These are phyloP conservation scores for Tricharina praecox DNA, from an alignment of 495 filamentous ascomycete genomes.

Conservation along the genomic window DNA sequence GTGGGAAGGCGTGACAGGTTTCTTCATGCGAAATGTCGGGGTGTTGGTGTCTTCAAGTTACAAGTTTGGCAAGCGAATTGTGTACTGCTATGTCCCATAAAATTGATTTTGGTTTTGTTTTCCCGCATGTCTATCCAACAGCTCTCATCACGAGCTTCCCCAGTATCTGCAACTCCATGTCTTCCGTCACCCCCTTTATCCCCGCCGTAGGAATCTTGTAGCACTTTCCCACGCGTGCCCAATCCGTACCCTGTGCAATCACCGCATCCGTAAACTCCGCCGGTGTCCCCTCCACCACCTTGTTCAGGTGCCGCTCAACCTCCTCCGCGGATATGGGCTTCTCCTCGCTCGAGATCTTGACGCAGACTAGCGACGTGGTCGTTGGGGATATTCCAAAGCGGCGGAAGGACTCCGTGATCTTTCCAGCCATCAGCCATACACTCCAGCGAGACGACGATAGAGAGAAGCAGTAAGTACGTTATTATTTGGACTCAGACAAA, in stretches of 20 bases:
- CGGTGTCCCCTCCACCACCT: constrained; percentile 43
- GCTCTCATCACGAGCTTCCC: constrained; percentile 60
- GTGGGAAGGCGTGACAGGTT: no score
- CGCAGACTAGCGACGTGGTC: constrained; percentile 51
- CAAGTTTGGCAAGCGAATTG: no score
- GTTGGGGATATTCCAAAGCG: constrained; percentile 61
- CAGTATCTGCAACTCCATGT: constrained; percentile 40
- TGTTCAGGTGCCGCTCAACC: constrained; percentile 44
- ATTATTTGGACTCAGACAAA: constrained; percentile 62
- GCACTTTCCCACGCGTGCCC: constrained; percentile 55
- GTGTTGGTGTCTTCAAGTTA: no score
- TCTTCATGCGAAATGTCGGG: no score
- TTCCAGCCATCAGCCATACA: neutral
- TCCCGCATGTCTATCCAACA: constrained; percentile 30
- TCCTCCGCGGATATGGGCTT: constrained; percentile 33
- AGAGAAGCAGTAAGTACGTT: constrained; percentile 49
- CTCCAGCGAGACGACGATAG: neutral
- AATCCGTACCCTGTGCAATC: constrained; percentile 42
- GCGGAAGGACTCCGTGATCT: constrained; percentile 86
- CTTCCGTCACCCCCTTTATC: constrained; percentile 24
- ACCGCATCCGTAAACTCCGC: constrained; percentile 46
- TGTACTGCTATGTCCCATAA: no score
- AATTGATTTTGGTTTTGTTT: neutral
- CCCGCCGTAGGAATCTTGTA: constrained; percentile 54
- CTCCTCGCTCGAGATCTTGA: constrained; percentile 45